A percentile compares a stretch with the other conserved stretches of the same genome.
Conservation (phyloP, 306 rosid genomes). For the Corylus americana region DNA sequence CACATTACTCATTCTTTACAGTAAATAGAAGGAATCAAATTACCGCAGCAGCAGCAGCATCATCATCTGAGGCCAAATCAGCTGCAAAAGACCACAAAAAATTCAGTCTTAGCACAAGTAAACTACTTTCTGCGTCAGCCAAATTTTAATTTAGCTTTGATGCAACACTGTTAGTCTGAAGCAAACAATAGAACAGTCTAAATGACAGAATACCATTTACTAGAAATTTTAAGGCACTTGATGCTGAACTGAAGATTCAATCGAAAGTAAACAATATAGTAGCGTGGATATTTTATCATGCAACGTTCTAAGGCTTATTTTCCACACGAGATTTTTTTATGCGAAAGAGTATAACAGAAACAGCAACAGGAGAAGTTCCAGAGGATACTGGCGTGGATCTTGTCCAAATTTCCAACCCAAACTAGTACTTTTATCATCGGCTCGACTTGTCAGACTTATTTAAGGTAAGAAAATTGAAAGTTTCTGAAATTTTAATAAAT, state of each 20-base stretch:
- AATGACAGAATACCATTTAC: neutral
- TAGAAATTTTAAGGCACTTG: neutral
- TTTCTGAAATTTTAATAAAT: neutral
- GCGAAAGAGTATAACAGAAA: neutral
- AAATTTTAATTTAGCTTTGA: neutral
- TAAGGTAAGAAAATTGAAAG: neutral
- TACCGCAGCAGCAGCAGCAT: slow-evolving; percentile 46
- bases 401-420: neutral
- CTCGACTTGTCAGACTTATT: neutral
- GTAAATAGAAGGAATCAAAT: slow-evolving; percentile 17
- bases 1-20: slow-evolving; percentile 14
- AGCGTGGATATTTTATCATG: neutral
- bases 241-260: neutral
- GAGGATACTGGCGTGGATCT: neutral
- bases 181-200: neutral
- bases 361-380: neutral
- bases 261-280: neutral
- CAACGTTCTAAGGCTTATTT: neutral
- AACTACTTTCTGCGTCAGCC: slow-evolving; percentile 14
- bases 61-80: slow-evolving; percentile 58
- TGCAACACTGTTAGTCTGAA: neutral
- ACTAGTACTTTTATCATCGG: neutral
- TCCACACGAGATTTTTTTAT: neutral
- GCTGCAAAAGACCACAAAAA: slow-evolving; percentile 52
- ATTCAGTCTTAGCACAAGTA: slow-evolving; percentile 22